Conservation (phyloP, 2,329 filamentous ascomycete species). For the Thermothelomyces thermophilus region DNA sequence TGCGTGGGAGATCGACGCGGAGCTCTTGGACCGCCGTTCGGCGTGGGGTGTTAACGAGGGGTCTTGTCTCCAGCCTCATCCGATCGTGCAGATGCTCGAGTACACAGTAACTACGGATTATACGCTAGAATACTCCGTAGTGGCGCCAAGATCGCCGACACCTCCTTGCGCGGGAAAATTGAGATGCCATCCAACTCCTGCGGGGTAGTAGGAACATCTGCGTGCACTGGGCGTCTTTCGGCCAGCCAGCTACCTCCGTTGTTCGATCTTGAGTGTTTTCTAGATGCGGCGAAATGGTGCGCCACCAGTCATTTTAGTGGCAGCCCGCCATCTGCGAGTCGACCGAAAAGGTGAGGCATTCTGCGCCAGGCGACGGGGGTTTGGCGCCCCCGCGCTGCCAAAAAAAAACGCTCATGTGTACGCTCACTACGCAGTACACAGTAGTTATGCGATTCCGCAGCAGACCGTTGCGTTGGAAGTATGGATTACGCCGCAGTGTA, state of each 20-base stretch:
- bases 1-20: constrained; percentile 12
- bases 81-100: too few species aligned
- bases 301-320: constrained; percentile 21
- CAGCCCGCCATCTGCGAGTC: constrained; percentile 22
- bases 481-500: too few species aligned
- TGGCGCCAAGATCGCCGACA: too few species aligned
- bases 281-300: constrained; percentile 8
- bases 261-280: background rate
- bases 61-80: background rate
- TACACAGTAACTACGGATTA: too few species aligned
- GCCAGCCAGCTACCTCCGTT: too few species aligned
- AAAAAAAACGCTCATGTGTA: constrained; percentile 4
- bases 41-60: constrained; percentile 11
- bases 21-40: constrained; percentile 7
- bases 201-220: background rate
- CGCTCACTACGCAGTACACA: too few species aligned
- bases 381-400: background rate
- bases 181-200: too few species aligned
- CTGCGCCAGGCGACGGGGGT: constrained; percentile 10
- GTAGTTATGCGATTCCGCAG: background rate
- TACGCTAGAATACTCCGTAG: too few species aligned
- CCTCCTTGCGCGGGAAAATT: too few species aligned
- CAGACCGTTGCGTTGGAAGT: background rate
- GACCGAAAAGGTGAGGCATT: constrained; percentile 19
- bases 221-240: too few species aligned